phyloP scores from a whole-genome alignment of 208 protist species.

The Leishmania amazonensis region DNA sequence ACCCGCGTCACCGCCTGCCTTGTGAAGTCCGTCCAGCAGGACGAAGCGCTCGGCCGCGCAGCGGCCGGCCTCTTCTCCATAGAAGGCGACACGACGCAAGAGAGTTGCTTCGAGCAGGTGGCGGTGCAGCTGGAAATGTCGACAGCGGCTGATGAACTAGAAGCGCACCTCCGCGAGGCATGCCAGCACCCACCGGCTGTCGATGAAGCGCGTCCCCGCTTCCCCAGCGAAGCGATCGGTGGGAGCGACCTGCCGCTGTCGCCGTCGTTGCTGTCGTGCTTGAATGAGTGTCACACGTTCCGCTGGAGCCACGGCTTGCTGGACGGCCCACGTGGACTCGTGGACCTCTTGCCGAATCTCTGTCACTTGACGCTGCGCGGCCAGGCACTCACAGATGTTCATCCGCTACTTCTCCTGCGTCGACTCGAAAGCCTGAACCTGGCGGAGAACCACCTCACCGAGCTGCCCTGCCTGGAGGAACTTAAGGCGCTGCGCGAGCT shows the following conservation, averaged over 20 bases:
- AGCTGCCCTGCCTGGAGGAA: constrained; percentile 42
- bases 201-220: neutral
- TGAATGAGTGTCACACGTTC: constrained; percentile 25
- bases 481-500: constrained; percentile 50
- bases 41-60: constrained; percentile 4
- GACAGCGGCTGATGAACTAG: neutral
- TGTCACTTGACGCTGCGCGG: constrained; percentile 48
- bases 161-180: constrained; percentile 1
- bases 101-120: constrained; percentile 28
- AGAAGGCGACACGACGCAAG: constrained; percentile 18
- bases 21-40: constrained; percentile 16
- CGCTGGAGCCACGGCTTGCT: constrained; percentile 41
- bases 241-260: neutral
- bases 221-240: neutral
- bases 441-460: constrained; percentile 62
- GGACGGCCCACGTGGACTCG: constrained; percentile 16
- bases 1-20: constrained; percentile 11
- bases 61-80: constrained; percentile 30
- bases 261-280: neutral
- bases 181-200: neutral
- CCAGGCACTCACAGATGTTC: constrained; percentile 59
- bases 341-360: constrained; percentile 30
- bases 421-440: constrained; percentile 69
- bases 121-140: constrained; percentile 16
- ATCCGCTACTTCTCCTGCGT: constrained; percentile 49